These are phyloP conservation scores for Selaginella tamariscina DNA, from an alignment of 75 land plant genomes.

Conservation along the genomic window DNA sequence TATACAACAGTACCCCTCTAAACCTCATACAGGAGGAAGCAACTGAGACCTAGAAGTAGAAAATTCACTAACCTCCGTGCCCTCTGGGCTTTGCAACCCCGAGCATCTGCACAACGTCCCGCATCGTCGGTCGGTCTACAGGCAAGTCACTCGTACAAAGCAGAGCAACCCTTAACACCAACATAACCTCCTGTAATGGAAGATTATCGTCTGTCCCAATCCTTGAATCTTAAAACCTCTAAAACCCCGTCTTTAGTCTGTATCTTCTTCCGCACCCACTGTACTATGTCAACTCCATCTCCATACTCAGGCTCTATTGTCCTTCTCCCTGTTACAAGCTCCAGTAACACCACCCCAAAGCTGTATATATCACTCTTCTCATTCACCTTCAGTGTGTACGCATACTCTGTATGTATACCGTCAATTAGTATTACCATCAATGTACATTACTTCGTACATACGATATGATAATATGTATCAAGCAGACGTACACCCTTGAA, in stretches of 20 bases:
- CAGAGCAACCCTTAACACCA: conserved; percentile 70
- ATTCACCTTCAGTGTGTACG: conserved; percentile 69
- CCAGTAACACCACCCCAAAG: conserved; percentile 86
- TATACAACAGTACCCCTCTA: too few relatives aligned
- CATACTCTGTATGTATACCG: conserved; percentile 85
- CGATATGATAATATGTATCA: too few relatives aligned
- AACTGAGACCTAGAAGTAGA: neutral
- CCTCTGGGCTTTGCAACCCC: neutral
- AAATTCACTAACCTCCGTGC: neutral
- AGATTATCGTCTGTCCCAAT: conserved; percentile 22
- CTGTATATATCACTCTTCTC: conserved; percentile 92
- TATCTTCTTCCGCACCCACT: conserved; percentile 48
- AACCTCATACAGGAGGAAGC: neutral
- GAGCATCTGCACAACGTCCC: conserved; percentile 89
- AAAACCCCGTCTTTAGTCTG: conserved; percentile 30
- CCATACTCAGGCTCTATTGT: conserved; percentile 69
- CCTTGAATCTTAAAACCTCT: conserved; percentile 42
- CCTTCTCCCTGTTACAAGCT: conserved; percentile 57
- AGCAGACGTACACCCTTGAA: too few relatives aligned
- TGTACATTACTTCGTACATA: too few relatives aligned
- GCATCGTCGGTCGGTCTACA: conserved; percentile 71
- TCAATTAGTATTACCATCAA: too few relatives aligned
- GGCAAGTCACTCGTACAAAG: conserved; percentile 74
- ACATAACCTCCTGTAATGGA: conserved; percentile 50
- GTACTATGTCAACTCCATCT: conserved; percentile 67